These are phyloP conservation scores for Claviceps capensis DNA, from an alignment of 2,329 filamentous ascomycete species.

Conservation along the genomic window DNA sequence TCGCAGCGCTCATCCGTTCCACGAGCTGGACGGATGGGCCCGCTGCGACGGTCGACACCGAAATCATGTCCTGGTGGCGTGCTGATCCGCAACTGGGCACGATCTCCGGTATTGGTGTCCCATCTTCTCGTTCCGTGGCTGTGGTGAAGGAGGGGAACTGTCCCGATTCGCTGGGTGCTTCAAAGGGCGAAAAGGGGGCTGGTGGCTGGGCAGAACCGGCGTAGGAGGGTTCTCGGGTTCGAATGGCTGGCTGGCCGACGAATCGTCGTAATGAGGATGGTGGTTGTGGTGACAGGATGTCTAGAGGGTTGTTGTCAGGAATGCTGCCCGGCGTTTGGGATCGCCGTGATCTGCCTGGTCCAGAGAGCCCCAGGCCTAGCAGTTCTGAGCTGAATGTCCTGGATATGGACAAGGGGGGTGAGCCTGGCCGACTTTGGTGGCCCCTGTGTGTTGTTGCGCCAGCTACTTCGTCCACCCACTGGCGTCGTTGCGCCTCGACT, in stretches of 20 bases:
- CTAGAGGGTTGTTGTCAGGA: constrained; percentile 22
- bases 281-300: constrained; percentile 21
- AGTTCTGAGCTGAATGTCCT: constrained; percentile 43
- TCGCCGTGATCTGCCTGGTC: constrained; percentile 21
- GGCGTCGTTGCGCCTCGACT: constrained; percentile 28
- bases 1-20: constrained; percentile 87
- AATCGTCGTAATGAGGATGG: constrained; percentile 24
- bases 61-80: constrained; percentile 71
- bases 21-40: constrained; percentile 91
- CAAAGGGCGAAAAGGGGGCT: constrained; percentile 35
- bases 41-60: constrained; percentile 76
- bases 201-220: constrained; percentile 22
- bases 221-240: constrained; percentile 26
- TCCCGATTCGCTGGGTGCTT: constrained; percentile 22
- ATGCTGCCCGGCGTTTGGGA: constrained; percentile 34
- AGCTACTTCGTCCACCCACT: constrained; percentile 21
- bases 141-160: constrained; percentile 21
- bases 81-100: constrained; percentile 31
- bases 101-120: constrained; percentile 14
- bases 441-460: constrained; percentile 25
- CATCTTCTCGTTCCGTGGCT: constrained; percentile 35
- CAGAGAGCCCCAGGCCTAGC: constrained; percentile 26
- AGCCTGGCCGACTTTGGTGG: constrained; percentile 37
- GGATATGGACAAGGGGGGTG: constrained; percentile 35
- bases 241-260: constrained; percentile 32